phyloP scores from a whole-genome alignment of 148 eudicot species.

The Persicaria tinctoria region DNA sequence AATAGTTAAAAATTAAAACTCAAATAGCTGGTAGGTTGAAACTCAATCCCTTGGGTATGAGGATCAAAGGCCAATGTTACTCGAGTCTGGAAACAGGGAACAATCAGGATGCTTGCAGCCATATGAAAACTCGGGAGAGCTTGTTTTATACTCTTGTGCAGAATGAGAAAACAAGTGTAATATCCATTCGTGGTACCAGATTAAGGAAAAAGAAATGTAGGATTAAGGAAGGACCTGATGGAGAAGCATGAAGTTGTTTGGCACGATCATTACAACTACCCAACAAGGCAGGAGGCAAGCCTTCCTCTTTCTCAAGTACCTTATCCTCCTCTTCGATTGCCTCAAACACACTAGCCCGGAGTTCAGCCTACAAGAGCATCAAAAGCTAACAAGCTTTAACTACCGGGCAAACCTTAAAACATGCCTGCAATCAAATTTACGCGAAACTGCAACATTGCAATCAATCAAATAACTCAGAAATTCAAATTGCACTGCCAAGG shows the following conservation, averaged over 20 bases:
- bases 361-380: conserved; percentile 62
- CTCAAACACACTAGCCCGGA: conserved; percentile 92
- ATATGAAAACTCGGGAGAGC: background rate
- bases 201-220: background rate
- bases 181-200: background rate
- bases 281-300: conserved; percentile 80
- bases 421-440: background rate
- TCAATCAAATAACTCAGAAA: background rate
- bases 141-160: background rate
- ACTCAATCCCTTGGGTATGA: background rate
- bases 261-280: conserved; percentile 97
- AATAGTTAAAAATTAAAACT: background rate
- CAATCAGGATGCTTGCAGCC: background rate
- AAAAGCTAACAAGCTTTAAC: background rate
- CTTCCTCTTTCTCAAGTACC: conserved; percentile 71
- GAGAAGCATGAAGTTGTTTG: conserved; percentile 87
- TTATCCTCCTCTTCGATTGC: conserved; percentile 95
- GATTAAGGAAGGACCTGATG: conserved; percentile 56
- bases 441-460: background rate
- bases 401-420: background rate
- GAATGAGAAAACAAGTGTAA: background rate
- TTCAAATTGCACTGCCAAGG: background rate
- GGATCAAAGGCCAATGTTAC: background rate
- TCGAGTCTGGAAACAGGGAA: background rate
- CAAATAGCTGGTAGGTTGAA: background rate